Base-by-base conservation (phyloP, 371 early-diverging fungal genomes). In the Mucor sp. region DNA sequence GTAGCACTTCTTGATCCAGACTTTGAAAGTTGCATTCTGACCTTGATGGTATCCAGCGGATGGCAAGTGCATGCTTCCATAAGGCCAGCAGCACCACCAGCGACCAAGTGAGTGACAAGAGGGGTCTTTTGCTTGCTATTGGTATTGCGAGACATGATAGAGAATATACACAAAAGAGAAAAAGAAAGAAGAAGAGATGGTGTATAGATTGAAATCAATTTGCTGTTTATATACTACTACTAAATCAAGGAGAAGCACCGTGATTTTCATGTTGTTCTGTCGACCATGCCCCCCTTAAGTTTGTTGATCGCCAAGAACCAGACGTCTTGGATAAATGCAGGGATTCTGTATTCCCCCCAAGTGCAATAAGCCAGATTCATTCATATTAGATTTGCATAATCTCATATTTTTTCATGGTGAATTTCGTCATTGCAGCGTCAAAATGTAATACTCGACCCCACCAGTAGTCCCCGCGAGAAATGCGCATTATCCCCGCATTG, bases 21-120 rank as follows among this genome's bases (percentile, higher is more conserved):
- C 70, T 87, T 87, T 39, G 89, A 86, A 15, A 95, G 81, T 78
- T 95, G 95, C 94, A 95, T 94, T 80, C 95, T 91, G 69, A 95
- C 95, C 86, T 98, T 98, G 84, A 98, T 95, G 17, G 99, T 98
- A 79, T 98, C 99, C 37, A 98, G 82, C n/a, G 98, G 98, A 75
- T 98, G 98, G 76, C 97, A 98, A 65, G 86, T 86, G 68, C 93
- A 85, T n/a, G 98, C 94, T 80, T 98, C 99, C 84, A 92, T 91
- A 67, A 94, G 88, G 30, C 98, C 99, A 8, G 99, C 99, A 8
- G 93, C 78, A 60, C 97, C 99, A 70, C 98, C 99, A 12, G 97
- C 94, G 23, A 94, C 74, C 62, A 94, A 76, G 74, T 93, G 93
- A 17, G 87, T 88, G 32, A 87, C 67, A 25, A 90, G 79, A 44